Percentiles rank a stretch among this genome's conserved stretches.
Evolutionary conservation across 345 rosid genomes (phyloP).

Genomic region (Populus alba): DNA sequence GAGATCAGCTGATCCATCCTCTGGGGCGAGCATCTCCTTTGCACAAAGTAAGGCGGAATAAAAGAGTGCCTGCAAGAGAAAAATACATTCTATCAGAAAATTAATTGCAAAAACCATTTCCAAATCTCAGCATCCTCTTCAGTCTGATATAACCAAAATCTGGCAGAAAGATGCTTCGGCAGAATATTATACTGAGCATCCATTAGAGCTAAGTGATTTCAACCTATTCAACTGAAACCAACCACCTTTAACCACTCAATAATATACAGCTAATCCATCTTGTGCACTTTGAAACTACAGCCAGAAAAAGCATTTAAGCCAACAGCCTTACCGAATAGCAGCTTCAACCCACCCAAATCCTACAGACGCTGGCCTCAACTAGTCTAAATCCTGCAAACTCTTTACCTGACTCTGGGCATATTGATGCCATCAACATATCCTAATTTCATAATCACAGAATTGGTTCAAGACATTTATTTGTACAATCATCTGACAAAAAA

Average conservation of each 20-base stretch:
- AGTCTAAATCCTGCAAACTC: neutral
- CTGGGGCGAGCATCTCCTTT: conserved; percentile 85
- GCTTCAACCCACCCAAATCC: neutral
- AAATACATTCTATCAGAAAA: neutral
- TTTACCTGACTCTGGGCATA: neutral
- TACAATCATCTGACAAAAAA: neutral
- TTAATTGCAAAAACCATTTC: neutral
- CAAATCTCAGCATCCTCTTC: neutral
- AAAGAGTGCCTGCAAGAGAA: conserved; percentile 64
- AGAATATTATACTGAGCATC: neutral
- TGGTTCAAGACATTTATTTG: neutral
- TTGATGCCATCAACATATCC: neutral
- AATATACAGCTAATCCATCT: neutral
- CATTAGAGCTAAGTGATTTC: neutral
- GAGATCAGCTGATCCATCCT: conserved; percentile 86
- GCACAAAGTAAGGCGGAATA: conserved; percentile 81
- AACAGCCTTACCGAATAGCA: neutral
- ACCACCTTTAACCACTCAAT: neutral
- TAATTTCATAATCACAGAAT: neutral
- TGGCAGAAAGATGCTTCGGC: neutral
- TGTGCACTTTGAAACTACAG: neutral
- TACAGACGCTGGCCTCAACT: neutral
- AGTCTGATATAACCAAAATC: neutral
- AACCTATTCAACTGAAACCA: neutral
- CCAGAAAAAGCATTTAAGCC: neutral